Evolutionary conservation across 2,329 filamentous ascomycete genomes (phyloP), one percentile per base, ranked within the genome.

Genomic region (Xylariaceae sp.): DNA sequence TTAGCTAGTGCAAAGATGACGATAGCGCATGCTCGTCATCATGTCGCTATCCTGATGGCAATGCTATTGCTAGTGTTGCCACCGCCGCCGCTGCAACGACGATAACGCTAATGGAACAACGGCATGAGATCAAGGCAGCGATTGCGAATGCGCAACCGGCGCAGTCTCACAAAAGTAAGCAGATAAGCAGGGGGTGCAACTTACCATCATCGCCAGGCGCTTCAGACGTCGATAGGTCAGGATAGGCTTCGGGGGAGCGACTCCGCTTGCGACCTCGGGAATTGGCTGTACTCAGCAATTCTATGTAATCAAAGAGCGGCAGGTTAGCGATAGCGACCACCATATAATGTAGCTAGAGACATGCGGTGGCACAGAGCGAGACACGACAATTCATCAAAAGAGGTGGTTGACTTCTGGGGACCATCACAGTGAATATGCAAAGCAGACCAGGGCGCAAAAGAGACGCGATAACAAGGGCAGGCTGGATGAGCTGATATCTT

Each of bases 231-330:
- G 76, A 76, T 65, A 78, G 73, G 71, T 85, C 82, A 73, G 80
- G 81, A 76, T 86, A 84, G 61, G 74, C 77, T 68, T 89, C 84
- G 68, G 88, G 88, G 66, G 90, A 92, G 65, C 88, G 87, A 80
- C 85, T 89, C 74, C 90, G 84, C 79, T 95, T 95, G 69, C 87
- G 78, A 68, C 89, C 88, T 73, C 89, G 86, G 66, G 86, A 70
- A 75, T 72, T 77, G 79, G 61, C 58, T 63, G 74, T 78, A 68
- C 76, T 76, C 73, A 76, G 78, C 74, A 76, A 74, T 75, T 77
- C 84, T 82, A 69, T 76, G 60, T 58, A 66, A 67, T 66, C 53
- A 68, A 57, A 64, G 37, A 45, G 50, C 54, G 56, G 56, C 45
- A 61, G 60, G 57, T 69, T 58, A 70, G 68, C 57, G 64, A 66